Base-by-base conservation (phyloP, 805 yeast genomes). In the Yarrowia porcina region DNA sequence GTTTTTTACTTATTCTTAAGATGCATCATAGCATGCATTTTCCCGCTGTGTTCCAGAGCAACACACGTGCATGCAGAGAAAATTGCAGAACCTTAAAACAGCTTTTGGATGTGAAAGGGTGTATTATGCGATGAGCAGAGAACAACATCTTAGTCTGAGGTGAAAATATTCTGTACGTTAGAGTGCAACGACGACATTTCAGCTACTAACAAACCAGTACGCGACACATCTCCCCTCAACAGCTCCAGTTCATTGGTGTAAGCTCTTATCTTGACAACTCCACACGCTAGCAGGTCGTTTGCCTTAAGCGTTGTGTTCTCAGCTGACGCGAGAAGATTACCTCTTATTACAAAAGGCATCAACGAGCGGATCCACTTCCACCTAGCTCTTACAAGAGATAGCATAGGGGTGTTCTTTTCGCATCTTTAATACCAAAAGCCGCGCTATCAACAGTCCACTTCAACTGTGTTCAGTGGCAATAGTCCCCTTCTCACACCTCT, bases 1-100 rank as follows among this genome's bases (percentile, higher is more conserved):
- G n/a, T n/a, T n/a, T n/a, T n/a, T n/a, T n/a, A n/a, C n/a, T n/a
- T n/a, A n/a, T n/a, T n/a, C n/a, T n/a, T n/a, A n/a, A n/a, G n/a
- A n/a, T n/a, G n/a, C n/a, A n/a, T n/a, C n/a, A n/a, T n/a, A n/a
- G n/a, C n/a, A n/a, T 13, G 12, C 25, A 28, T 28, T 28, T 28
- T 45, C 52, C 36, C 52, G 56, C 41, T 18, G 56, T 47, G 56
- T 49, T 49, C 56, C 56, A 49, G 56, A 49, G 56, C 56, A 49
- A 49, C 30, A 49, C 56, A 33, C 41, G 41, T 23, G 56, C 41
- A 49, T 32, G n/a, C 41, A 49, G 56, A 49, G 56, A 49, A 49
- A 49, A 49, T 32, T 32, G 41, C 28, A 15, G 41, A 49, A 49
- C 56, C 25, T 20, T 18, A 49, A 21, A 21, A 0, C 33, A 33